Conservation (phyloP, 345 rosid species). For the Salix purpurea region DNA sequence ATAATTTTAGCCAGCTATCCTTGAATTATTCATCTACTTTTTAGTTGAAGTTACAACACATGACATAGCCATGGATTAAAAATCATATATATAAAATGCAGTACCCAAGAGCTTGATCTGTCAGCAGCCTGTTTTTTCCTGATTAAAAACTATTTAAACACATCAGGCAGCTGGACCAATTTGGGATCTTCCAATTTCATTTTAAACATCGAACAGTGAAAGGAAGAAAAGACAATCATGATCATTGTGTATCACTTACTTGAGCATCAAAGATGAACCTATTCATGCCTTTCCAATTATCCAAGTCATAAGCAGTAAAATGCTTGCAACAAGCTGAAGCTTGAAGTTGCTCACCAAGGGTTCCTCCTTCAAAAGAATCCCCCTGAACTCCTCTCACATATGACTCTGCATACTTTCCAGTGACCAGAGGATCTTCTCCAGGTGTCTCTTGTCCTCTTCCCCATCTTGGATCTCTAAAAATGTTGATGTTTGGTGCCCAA, state of each 20-base stretch:
- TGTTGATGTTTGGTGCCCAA: slow-evolving; percentile 33
- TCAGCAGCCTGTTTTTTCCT: neutral
- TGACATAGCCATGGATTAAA: neutral
- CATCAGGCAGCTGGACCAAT: neutral
- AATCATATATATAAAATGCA: neutral
- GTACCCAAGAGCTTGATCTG: neutral
- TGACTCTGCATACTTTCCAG: slow-evolving; percentile 24
- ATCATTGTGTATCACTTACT: neutral
- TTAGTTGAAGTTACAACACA: neutral
- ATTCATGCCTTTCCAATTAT: slow-evolving; percentile 26
- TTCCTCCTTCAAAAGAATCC: slow-evolving; percentile 25
- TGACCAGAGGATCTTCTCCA: slow-evolving; percentile 26
- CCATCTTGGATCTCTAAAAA: slow-evolving; percentile 31
- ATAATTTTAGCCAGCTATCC: too few species aligned
- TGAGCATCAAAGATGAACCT: slow-evolving; percentile 22
- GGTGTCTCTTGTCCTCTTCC: slow-evolving; percentile 35
- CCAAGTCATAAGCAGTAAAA: slow-evolving; percentile 31
- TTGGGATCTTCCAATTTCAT: slow-evolving; percentile 12
- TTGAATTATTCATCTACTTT: too few species aligned
- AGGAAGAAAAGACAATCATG: neutral
- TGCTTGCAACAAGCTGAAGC: slow-evolving; percentile 36
- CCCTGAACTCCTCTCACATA: slow-evolving; percentile 33
- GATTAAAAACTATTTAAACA: neutral
- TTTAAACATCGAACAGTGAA: neutral
- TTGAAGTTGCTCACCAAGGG: slow-evolving; percentile 22